Percentiles rank a stretch among this genome's conserved stretches.
Evolutionary conservation across 1,284 basidiomycete species (phyloP).

Genomic region (Rhizoctonia solani): DNA sequence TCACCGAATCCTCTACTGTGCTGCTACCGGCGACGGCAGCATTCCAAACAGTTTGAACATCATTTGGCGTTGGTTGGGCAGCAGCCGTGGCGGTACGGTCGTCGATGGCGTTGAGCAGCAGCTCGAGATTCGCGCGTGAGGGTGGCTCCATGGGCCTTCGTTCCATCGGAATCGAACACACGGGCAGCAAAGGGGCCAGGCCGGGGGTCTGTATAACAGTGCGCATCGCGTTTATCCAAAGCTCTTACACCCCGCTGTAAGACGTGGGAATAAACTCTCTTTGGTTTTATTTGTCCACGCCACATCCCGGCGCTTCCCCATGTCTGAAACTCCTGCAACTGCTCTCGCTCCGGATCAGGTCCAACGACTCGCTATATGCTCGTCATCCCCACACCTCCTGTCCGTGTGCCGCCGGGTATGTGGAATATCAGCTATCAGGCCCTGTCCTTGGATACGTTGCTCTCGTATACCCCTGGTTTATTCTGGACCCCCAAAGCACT

Average conservation of each 20-base stretch:
- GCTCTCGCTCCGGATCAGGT: background rate
- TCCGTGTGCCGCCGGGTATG: background rate
- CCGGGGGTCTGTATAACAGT: conserved; percentile 10
- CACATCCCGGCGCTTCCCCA: background rate
- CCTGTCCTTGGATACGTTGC: background rate
- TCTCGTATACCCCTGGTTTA: conserved; percentile 2
- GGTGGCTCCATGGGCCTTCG: conserved; percentile 14
- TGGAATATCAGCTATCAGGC: no score
- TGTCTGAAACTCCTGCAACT: background rate
- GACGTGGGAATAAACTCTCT: conserved; percentile 20
- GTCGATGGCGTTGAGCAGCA: conserved; percentile 34
- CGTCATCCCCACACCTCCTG: background rate
- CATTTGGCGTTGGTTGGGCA: no score
- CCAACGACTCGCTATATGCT: background rate
- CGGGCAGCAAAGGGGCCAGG: conserved; percentile 4
- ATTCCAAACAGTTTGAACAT: no score
- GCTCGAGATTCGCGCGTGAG: conserved; percentile 32
- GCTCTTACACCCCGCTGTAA: background rate
- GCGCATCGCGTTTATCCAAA: conserved; percentile 22
- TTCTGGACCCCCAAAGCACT: conserved; percentile 23
- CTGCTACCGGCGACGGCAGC: no score
- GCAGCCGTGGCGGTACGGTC: no score
- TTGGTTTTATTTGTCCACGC: conserved; percentile 1
- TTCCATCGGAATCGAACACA: conserved; percentile 11
- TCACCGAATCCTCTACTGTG: background rate